These are phyloP conservation scores for Lasiodiplodia sp. DNA, from an alignment of 2,329 filamentous ascomycete species.

Conservation along the genomic window DNA sequence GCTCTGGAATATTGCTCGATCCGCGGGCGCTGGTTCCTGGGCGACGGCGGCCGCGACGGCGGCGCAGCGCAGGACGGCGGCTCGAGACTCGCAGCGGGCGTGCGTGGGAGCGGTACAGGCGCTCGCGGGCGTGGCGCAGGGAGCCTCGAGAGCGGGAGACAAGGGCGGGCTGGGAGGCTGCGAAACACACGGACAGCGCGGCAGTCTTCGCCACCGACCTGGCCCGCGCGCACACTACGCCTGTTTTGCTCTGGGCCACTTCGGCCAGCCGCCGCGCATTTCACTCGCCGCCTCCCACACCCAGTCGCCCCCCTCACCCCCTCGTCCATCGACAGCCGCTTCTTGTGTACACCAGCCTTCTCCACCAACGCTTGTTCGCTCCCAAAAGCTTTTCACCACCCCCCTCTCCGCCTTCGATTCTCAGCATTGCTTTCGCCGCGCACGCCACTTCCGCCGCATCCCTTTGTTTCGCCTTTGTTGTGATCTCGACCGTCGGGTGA, in stretches of 20 bases:
- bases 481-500: constrained; percentile 26
- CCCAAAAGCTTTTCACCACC: not conserved
- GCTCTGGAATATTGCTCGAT: constrained; percentile 22
- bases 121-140: constrained; percentile 11
- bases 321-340: constrained; percentile 24
- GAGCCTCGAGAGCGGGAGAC: constrained; percentile 19
- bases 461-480: constrained; percentile 31
- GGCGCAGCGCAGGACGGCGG: constrained; percentile 4
- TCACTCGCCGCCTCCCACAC: not conserved
- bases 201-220: not conserved
- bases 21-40: constrained; percentile 2
- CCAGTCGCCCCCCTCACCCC: constrained; percentile 4
- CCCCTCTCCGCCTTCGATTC: constrained; percentile 5
- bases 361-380: constrained; percentile 8
- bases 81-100: not conserved
- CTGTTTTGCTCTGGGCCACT: no score
- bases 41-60: not conserved
- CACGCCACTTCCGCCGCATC: constrained; percentile 14
- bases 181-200: constrained; percentile 10
- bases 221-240: not conserved
- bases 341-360: constrained; percentile 25
- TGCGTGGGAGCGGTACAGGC: constrained; percentile 10
- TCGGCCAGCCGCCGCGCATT: constrained; percentile 14
- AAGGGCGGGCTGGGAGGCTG: not conserved
- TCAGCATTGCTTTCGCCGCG: constrained; percentile 17